Evolutionary conservation across 2,329 filamentous ascomycete genomes (phyloP).

Genomic region (Fusarium camptoceras): DNA sequence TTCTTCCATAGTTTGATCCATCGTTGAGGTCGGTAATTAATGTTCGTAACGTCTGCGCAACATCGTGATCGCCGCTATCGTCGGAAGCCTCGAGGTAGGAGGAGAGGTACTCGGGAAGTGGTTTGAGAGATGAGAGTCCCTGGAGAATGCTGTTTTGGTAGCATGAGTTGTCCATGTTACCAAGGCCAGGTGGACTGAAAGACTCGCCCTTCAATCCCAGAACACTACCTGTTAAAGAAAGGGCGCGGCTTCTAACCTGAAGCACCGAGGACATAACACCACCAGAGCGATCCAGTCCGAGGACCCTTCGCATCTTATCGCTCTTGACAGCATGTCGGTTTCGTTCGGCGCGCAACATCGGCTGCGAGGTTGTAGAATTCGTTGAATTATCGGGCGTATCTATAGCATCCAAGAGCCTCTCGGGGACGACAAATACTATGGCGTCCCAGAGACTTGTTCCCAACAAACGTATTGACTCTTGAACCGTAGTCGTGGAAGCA

Average conservation of each 20-base stretch:
- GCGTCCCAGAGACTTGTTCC: slow-evolving; percentile 69
- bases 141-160: slow-evolving; percentile 98
- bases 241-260: slow-evolving; percentile 66
- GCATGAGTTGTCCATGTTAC: slow-evolving; percentile 95
- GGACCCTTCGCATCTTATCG: slow-evolving; percentile 70
- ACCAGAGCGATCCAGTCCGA: slow-evolving; percentile 67
- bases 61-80: slow-evolving; percentile 49
- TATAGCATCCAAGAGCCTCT: slow-evolving; percentile 66
- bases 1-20: slow-evolving; percentile 75
- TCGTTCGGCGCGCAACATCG: slow-evolving; percentile 53
- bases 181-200: slow-evolving; percentile 74
- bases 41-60: slow-evolving; percentile 66
- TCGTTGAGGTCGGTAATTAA: slow-evolving; percentile 79
- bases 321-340: slow-evolving; percentile 70
- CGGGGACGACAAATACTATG: slow-evolving; percentile 68
- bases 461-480: slow-evolving; percentile 44
- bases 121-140: slow-evolving; percentile 79
- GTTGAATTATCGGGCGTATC: slow-evolving; percentile 65
- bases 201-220: slow-evolving; percentile 54
- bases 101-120: slow-evolving; percentile 75
- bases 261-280: slow-evolving; percentile 69
- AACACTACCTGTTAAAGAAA: slow-evolving; percentile 63
- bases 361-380: slow-evolving; percentile 53
- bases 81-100: slow-evolving; percentile 53
- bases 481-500: slow-evolving; percentile 50